Evolutionary conservation across 805 yeast species (phyloP), one percentile per base, ranked within the genome.

Genomic region (Brettanomyces naardenensis): DNA sequence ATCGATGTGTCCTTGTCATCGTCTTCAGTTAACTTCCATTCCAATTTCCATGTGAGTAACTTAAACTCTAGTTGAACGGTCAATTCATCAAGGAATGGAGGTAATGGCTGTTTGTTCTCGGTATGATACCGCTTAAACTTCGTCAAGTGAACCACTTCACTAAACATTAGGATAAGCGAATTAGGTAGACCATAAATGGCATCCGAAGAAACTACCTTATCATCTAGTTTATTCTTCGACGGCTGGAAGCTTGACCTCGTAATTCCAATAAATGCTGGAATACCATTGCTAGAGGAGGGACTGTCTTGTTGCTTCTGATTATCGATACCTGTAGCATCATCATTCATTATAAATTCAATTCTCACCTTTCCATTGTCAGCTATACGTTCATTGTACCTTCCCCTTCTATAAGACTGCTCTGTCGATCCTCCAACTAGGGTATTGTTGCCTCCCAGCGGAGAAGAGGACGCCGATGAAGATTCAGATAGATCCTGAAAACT

Each of bases 131-230:
- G 69, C 41, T 77, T 80, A 41, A 76, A 71, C 37, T 89, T 66
- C 14, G 83, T 66, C 26, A 84, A 54, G 41, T 75, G 75, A 2
- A 82, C 86, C 13, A 83, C 78, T 44, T 81, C 85, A 41, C 82
- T 73, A 58, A 87, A 84, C 38, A 86, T 60, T 18, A 78, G 49
- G 39, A 85, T 79, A 31, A 87, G 62, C 3, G 95, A 81, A 51
- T 83, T 85, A 6, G 95, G 95, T 39, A 87, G 62, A 1, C 95
- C 95, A 54, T 84, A 86, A 35, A 86, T 64, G 0, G 89, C 84
- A 56, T 83, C 94, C 1, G 89, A 79, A 6, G 88, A 78, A 44
- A 80, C 67, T 37, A 73, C 66, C 44, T 75, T 74, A 49, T 73
- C 75, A 40, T 72, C 73, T 27, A 69, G 60, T 47, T 71, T 74